phyloP scores from a whole-genome alignment of 139 green algal genomes.

The Tetradesmus lagerheimii region DNA sequence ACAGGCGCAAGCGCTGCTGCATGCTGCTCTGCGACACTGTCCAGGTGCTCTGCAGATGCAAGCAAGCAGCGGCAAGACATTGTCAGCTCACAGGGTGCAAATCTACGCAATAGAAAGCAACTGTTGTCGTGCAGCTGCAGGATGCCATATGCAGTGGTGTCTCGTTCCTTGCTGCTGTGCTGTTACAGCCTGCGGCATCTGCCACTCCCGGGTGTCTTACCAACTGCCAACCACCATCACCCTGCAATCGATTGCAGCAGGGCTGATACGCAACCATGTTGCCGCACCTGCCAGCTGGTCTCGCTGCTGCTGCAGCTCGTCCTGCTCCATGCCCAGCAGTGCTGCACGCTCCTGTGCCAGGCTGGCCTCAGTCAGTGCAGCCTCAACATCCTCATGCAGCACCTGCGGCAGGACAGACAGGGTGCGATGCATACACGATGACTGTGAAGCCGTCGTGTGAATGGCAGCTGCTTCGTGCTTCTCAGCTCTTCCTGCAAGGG shows the following conservation, averaged over 20 bases:
- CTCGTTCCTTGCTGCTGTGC: not conserved
- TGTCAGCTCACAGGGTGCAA: not conserved
- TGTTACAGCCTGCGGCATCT: not conserved
- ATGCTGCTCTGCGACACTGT: constrained; percentile 38
- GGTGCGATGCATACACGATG: no score
- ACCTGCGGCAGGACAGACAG: constrained; percentile 8
- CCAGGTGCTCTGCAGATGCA: constrained; percentile 37
- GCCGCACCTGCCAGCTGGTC: constrained; percentile 47
- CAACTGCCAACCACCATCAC: not conserved
- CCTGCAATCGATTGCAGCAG: not conserved
- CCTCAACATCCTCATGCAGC: constrained; percentile 80
- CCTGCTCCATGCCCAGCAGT: constrained; percentile 72
- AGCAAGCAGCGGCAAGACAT: not conserved
- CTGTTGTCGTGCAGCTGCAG: no score
- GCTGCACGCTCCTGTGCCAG: constrained; percentile 67
- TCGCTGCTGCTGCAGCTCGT: constrained; percentile 53
- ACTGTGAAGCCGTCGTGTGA: no score
- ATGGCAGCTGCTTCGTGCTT: not conserved
- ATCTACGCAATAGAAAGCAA: no score
- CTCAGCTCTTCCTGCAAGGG: no score
- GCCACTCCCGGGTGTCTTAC: not conserved
- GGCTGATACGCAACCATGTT: not conserved
- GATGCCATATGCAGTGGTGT: not conserved
- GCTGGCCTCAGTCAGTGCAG: constrained; percentile 73
- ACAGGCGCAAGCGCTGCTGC: constrained; percentile 36